A percentile compares a stretch with the other conserved stretches of the same genome.
phyloP scores from a whole-genome alignment of 805 yeast species.

The Teunomyces barrocoloradensis region DNA sequence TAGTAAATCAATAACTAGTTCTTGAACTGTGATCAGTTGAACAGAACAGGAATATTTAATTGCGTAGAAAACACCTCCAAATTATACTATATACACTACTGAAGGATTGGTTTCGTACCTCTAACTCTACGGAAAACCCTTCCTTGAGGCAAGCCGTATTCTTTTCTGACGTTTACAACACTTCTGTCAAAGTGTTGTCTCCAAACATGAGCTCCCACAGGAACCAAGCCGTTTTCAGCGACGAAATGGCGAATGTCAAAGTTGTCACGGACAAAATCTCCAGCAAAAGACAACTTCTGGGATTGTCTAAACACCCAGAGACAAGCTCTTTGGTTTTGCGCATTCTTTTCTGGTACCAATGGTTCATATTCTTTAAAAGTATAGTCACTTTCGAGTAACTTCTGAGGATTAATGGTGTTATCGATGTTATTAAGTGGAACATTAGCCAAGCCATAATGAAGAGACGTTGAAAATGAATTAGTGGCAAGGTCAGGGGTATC shows the following conservation, averaged over 20 bases:
- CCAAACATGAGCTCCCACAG: constrained; percentile 93
- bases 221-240: constrained; percentile 50
- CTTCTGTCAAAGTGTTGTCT: constrained; percentile 80
- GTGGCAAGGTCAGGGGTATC: constrained; percentile 77
- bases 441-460: constrained; percentile 77
- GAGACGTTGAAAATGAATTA: constrained; percentile 67
- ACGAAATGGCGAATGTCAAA: constrained; percentile 77
- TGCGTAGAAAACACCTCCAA: constrained; percentile 1
- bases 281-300: constrained; percentile 14
- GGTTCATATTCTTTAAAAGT: constrained; percentile 64
- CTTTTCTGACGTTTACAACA: constrained; percentile 62
- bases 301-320: constrained; percentile 89
- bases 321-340: constrained; percentile 76
- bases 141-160: constrained; percentile 73
- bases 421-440: constrained; percentile 58
- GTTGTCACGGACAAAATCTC: constrained; percentile 35
- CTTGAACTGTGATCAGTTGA: background rate
- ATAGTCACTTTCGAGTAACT: constrained; percentile 32
- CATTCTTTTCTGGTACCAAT: constrained; percentile 86
- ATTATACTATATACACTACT: constrained; percentile 4
- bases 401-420: constrained; percentile 50
- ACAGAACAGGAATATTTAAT: background rate
- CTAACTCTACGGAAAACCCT: constrained; percentile 70
- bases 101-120: constrained; percentile 24
- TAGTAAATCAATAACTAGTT: background rate